Conservation (phyloP, 2,329 filamentous ascomycete species). For the Delphinella strobiligena region DNA sequence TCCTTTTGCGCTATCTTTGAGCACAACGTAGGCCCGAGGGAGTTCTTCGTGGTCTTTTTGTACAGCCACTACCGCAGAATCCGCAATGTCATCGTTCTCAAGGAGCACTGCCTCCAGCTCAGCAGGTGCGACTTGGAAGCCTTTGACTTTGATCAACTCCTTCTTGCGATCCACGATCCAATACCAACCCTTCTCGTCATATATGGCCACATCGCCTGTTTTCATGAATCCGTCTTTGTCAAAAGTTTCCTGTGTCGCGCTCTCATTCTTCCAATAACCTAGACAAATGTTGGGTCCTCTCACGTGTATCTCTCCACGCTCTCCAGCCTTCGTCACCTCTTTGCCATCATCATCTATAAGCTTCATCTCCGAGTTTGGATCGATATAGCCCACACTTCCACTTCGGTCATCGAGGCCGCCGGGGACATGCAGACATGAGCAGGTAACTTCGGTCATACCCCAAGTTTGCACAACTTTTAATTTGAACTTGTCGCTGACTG, state of each 20-base stretch:
- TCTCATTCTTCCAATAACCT: conserved; percentile 30
- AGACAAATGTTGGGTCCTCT: conserved; percentile 27
- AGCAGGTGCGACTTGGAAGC: conserved; percentile 17
- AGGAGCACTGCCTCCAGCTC: conserved; percentile 17
- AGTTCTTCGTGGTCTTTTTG: conserved; percentile 19
- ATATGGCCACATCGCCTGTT: conserved; percentile 21
- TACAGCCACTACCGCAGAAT: conserved; percentile 14
- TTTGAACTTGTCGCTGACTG: conserved; percentile 23
- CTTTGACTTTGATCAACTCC: conserved; percentile 21
- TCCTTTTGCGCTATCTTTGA: conserved; percentile 18
- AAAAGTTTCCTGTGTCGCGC: conserved; percentile 19
- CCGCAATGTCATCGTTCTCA: conserved; percentile 14
- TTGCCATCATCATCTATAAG: conserved; percentile 31
- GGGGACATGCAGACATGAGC: conserved; percentile 24
- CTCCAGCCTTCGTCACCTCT: conserved; percentile 24
- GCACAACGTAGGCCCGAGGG: conserved; percentile 22
- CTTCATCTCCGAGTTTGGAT: conserved; percentile 28
- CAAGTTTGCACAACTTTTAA: conserved; percentile 27
- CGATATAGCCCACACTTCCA: conserved; percentile 21
- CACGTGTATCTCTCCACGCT: conserved; percentile 27
- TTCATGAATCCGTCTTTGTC: conserved; percentile 14
- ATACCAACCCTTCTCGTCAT: conserved; percentile 19
- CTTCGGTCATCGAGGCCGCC: conserved; percentile 22
- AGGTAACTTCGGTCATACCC: conserved; percentile 22
- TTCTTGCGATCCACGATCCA: conserved; percentile 27